A percentile compares a stretch with the other conserved stretches of the same genome.
Conservation (phyloP, 176 grass and related monocot genomes). For the Ampelocalamus luodianensis region DNA sequence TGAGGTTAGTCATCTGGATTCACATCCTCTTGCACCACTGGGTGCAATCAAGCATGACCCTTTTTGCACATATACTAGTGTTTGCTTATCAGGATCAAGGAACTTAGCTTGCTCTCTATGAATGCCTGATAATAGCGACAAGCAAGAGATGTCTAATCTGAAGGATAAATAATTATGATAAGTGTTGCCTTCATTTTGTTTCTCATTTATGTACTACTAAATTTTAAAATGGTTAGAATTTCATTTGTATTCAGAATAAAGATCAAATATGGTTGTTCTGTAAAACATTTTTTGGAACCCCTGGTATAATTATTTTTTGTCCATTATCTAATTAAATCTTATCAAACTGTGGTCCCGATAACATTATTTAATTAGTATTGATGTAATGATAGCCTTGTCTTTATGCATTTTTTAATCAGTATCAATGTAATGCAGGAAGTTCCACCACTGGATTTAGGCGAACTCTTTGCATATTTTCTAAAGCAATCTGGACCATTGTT, state of each 20-base stretch:
- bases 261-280: neutral
- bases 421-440: slow-evolving; percentile 62
- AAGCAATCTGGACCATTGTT: slow-evolving; percentile 93
- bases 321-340: neutral
- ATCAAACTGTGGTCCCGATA: neutral
- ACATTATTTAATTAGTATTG: neutral
- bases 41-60: slow-evolving; percentile 5
- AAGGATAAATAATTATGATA: slow-evolving; percentile 15
- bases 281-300: neutral
- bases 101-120: neutral
- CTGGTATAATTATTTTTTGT: neutral
- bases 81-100: neutral
- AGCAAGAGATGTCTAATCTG: slow-evolving; percentile 21
- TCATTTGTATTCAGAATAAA: neutral
- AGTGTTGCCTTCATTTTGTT: slow-evolving; percentile 6
- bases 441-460: slow-evolving; percentile 74
- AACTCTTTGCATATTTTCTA: slow-evolving; percentile 86
- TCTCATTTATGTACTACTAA: slow-evolving; percentile 24
- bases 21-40: slow-evolving; percentile 5
- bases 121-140: neutral
- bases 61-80: slow-evolving; percentile 13
- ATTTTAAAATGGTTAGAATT: neutral
- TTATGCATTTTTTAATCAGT: slow-evolving; percentile 41
- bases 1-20: slow-evolving; percentile 64
- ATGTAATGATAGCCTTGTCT: slow-evolving; percentile 18